A percentile compares a stretch with the other conserved stretches of the same genome.
These are phyloP conservation scores for Phytopythium montanum DNA, from an alignment of 352 stramenopile species.

Conservation along the genomic window DNA sequence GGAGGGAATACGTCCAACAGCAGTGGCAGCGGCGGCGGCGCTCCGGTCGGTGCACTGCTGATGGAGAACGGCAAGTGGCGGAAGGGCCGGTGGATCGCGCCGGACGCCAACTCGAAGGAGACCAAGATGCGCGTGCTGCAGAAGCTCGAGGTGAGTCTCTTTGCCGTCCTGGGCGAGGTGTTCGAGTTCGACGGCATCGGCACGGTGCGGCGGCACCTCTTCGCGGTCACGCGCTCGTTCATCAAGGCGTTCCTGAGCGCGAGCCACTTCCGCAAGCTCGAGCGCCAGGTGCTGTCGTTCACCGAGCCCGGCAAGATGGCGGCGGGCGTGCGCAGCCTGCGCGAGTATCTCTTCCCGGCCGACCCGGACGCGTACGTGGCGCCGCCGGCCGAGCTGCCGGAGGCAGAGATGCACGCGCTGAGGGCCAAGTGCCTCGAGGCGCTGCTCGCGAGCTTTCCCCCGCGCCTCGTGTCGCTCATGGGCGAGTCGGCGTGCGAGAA, in stretches of 20 bases:
- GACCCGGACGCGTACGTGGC: conserved; percentile 14
- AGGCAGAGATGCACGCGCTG: conserved; percentile 44
- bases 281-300: conserved; percentile 77
- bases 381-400: conserved; percentile 11
- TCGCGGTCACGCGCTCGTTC: conserved; percentile 76
- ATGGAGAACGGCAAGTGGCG: conserved; percentile 70
- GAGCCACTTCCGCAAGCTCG: conserved; percentile 80
- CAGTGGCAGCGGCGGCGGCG: conserved; percentile 2
- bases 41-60: conserved; percentile 20
- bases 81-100: conserved; percentile 53
- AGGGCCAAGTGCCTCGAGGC: conserved; percentile 66
- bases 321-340: conserved; percentile 42
- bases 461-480: conserved; percentile 70
- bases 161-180: conserved; percentile 67
- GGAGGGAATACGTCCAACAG: neutral
- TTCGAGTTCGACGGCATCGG: conserved; percentile 87
- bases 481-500: conserved; percentile 72
- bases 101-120: conserved; percentile 66
- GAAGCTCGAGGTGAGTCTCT: conserved; percentile 76
- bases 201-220: conserved; percentile 78
- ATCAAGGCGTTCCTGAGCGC: conserved; percentile 78
- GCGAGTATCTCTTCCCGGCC: conserved; percentile 60
- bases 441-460: conserved; percentile 67
- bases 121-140: conserved; percentile 81
- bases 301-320: conserved; percentile 69